Conservation (phyloP, 768 basidiomycete species). For the Amanita phalloides region DNA sequence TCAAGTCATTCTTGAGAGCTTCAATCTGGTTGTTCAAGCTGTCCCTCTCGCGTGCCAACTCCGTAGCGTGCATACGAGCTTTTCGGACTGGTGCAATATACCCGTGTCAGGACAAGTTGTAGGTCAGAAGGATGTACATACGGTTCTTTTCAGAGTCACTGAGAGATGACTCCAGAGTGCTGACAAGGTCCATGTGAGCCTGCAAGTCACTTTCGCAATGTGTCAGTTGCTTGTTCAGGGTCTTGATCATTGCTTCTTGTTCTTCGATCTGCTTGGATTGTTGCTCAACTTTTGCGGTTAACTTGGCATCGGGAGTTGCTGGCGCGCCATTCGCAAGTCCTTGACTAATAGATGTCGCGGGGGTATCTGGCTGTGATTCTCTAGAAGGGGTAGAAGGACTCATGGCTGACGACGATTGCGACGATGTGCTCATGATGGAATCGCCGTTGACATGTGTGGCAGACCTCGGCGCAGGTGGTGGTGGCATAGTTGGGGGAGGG, state of each 20-base stretch:
- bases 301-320: conserved; percentile 41
- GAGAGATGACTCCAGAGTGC: conserved; percentile 73
- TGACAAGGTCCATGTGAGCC: conserved; percentile 84
- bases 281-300: conserved; percentile 51
- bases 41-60: conserved; percentile 81
- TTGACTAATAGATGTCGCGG: conserved; percentile 47
- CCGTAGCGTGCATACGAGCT: conserved; percentile 88
- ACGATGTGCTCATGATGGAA: conserved; percentile 46
- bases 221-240: conserved; percentile 86
- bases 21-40: conserved; percentile 55
- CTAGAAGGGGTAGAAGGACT: conserved; percentile 48
- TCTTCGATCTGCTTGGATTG: conserved; percentile 71
- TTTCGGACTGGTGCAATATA: conserved; percentile 57
- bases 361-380: conserved; percentile 64
- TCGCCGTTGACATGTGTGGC: conserved; percentile 33
- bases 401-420: conserved; percentile 43
- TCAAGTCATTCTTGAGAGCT: conserved; percentile 58
- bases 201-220: conserved; percentile 90
- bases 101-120: conserved; percentile 3
- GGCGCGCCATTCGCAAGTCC: conserved; percentile 27
- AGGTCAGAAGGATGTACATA: conserved; percentile 30
- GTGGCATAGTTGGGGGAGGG: conserved; percentile 81
- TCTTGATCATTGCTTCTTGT: conserved; percentile 87
- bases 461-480: conserved; percentile 63
- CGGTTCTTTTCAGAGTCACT: conserved; percentile 91